Percentiles rank a stretch among this genome's conserved stretches.
These are phyloP conservation scores for Spergularia marina DNA, from an alignment of 148 eudicot species.

Conservation along the genomic window DNA sequence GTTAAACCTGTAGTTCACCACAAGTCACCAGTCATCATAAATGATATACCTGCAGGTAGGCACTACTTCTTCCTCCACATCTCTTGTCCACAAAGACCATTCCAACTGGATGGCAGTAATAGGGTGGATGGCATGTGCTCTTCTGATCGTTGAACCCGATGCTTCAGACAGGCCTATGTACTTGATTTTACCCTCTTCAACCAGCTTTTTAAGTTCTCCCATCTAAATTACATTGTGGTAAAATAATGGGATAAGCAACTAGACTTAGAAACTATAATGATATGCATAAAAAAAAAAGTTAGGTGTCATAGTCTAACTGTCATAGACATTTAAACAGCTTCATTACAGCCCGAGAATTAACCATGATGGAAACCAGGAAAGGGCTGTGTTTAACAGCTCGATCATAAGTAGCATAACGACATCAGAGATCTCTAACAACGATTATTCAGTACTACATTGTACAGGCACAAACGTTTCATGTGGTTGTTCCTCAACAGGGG, in stretches of 20 bases:
- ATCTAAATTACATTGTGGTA: conserved; percentile 19
- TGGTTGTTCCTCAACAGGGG: not conserved
- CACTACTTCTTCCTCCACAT: conserved; percentile 35
- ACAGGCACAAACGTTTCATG: no score
- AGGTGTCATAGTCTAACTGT: no score
- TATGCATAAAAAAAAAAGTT: no score
- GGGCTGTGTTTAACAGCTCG: not conserved
- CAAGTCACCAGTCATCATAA: not conserved
- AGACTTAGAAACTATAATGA: not conserved
- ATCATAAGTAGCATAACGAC: not conserved
- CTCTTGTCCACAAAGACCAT: conserved; percentile 43
- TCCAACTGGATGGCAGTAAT: conserved; percentile 36
- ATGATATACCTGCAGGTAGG: conserved; percentile 38
- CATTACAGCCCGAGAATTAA: not conserved
- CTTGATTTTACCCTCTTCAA: conserved; percentile 39
- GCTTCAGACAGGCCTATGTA: conserved; percentile 40
- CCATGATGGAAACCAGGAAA: not conserved
- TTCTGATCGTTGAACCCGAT: conserved; percentile 39
- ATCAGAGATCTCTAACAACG: no score
- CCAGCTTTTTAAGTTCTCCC: conserved; percentile 39
- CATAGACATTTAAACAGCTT: not conserved
- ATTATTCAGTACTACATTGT: not conserved
- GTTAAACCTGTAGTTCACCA: not conserved
- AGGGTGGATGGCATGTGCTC: conserved; percentile 40
- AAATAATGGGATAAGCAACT: not conserved